These are phyloP conservation scores for Lactarius vividus DNA, from an alignment of 768 basidiomycete species.

Conservation along the genomic window DNA sequence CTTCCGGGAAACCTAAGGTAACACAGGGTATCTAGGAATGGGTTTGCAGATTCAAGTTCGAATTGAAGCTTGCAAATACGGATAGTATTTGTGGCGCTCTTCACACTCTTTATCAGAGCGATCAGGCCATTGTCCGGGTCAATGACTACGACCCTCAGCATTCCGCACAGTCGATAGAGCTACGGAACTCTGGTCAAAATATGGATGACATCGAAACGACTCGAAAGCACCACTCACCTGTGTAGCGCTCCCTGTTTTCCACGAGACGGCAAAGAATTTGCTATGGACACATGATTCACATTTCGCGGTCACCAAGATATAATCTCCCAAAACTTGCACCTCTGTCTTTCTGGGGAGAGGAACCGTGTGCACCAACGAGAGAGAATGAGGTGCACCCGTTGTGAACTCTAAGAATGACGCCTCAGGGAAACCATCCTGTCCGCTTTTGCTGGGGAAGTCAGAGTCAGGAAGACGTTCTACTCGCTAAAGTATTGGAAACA, in stretches of 20 bases:
- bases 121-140: slow-evolving; percentile 4
- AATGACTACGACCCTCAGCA: slow-evolving; percentile 7
- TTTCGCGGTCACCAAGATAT: slow-evolving; percentile 7
- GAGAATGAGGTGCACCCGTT: slow-evolving; percentile 11
- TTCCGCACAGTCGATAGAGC: neutral
- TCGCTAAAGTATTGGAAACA: neutral
- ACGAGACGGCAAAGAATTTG: slow-evolving; percentile 11
- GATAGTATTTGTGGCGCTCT: neutral
- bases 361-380: slow-evolving; percentile 2
- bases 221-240: neutral
- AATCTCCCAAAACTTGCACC: slow-evolving; percentile 14
- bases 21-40: slow-evolving; percentile 5
- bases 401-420: slow-evolving; percentile 11
- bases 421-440: neutral
- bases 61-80: slow-evolving; percentile 11
- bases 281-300: neutral
- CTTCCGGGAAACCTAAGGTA: slow-evolving; percentile 4
- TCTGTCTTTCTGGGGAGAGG: slow-evolving; percentile 7
- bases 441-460: neutral
- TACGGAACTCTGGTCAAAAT: neutral
- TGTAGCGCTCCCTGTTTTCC: slow-evolving; percentile 11
- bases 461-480: neutral
- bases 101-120: neutral
- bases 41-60: neutral
- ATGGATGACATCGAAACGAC: neutral